Conservation (phyloP, 1,139 yeast genomes). For the Pneumocystis wakefieldiae region DNA sequence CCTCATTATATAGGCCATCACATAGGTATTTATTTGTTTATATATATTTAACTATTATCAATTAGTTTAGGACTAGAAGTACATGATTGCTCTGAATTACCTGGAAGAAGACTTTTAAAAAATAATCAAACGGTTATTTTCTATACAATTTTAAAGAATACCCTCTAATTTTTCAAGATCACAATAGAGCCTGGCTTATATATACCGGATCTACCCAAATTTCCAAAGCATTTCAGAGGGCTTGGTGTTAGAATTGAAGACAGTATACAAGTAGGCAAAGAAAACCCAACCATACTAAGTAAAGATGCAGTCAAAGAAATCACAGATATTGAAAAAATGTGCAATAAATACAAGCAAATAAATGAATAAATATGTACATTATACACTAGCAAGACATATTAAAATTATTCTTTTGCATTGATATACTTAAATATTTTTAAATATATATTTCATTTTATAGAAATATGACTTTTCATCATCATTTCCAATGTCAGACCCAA, state of each 20-base stretch:
- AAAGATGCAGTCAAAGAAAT: conserved; percentile 76
- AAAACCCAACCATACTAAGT: conserved; percentile 48
- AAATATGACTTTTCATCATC: background rate
- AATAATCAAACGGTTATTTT: conserved; percentile 48
- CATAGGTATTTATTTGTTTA: conserved; percentile 12
- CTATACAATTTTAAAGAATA: background rate
- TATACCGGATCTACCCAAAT: conserved; percentile 51
- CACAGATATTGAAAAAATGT: conserved; percentile 44
- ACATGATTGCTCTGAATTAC: conserved; percentile 15
- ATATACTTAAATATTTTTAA: background rate
- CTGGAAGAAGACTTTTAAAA: conserved; percentile 21
- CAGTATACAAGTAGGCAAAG: conserved; percentile 62
- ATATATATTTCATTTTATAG: background rate
- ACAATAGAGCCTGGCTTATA: conserved; percentile 94
- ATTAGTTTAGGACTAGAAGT: conserved; percentile 55
- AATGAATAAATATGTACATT: background rate
- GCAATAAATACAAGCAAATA: conserved; percentile 9
- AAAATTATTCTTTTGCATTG: no score
- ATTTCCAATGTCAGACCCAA: background rate
- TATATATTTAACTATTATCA: background rate
- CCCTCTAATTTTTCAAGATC: background rate
- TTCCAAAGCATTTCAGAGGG: conserved; percentile 71
- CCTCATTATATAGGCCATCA: conserved; percentile 96
- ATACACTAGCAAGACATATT: background rate
- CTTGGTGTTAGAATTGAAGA: conserved; percentile 94